phyloP scores from a whole-genome alignment of 768 basidiomycete genomes.

The Lentinula sp. region DNA sequence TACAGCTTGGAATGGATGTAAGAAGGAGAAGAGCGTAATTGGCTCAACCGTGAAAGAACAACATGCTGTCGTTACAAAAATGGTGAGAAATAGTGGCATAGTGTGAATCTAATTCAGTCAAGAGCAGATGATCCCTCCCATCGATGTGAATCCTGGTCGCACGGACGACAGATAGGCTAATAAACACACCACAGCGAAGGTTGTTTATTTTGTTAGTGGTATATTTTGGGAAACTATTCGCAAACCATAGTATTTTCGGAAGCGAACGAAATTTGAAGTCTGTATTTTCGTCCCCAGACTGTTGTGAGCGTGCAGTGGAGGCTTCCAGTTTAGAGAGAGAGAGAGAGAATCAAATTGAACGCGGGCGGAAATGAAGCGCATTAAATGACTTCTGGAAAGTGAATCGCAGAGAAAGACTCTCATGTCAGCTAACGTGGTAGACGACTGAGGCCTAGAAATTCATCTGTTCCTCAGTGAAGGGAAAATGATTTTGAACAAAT shows the following conservation, averaged over 20 bases:
- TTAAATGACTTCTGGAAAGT: too few relatives aligned
- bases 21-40: constrained; percentile 1
- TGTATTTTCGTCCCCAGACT: not conserved
- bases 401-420: too few relatives aligned
- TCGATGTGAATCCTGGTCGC: constrained; percentile 1
- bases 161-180: not conserved
- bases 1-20: not conserved
- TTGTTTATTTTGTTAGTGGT: not conserved
- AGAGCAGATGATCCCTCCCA: not conserved
- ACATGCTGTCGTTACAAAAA: not conserved
- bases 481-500: too few relatives aligned
- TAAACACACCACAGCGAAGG: not conserved
- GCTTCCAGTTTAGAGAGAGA: too few relatives aligned
- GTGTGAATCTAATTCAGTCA: not conserved
- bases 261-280: not conserved
- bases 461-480: too few relatives aligned
- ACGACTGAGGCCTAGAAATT: too few relatives aligned
- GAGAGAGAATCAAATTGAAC: too few relatives aligned
- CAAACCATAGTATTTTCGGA: not conserved
- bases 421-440: too few relatives aligned
- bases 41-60: constrained; percentile 1
- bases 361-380: too few relatives aligned
- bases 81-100: not conserved
- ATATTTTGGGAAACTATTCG: not conserved
- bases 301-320: too few relatives aligned